Evolutionary conservation across 2,329 filamentous ascomycete species (phyloP).

Genomic region (Ophiostoma pallidulum): DNA sequence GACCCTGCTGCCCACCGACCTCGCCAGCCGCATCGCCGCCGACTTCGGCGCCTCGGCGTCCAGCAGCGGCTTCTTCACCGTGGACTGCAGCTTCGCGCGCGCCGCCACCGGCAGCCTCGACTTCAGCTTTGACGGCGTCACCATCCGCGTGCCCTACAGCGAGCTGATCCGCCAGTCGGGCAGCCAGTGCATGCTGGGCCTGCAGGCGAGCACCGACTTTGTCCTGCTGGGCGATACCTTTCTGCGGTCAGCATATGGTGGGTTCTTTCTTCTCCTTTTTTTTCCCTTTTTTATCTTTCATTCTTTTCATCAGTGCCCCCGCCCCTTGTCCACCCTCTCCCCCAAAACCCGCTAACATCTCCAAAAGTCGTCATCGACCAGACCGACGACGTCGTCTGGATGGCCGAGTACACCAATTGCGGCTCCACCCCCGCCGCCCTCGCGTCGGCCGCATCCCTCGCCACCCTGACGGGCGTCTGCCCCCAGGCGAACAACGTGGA

Average conservation of each 20-base stretch:
- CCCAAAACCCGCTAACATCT: too few species aligned
- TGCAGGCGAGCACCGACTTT: slow-evolving; percentile 37
- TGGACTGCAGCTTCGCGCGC: slow-evolving; percentile 35
- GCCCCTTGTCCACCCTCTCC: too few species aligned
- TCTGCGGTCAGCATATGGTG: slow-evolving; percentile 45
- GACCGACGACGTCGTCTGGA: slow-evolving; percentile 36
- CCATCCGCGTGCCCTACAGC: slow-evolving; percentile 38
- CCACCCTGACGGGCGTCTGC: slow-evolving; percentile 14
- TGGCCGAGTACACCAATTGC: slow-evolving; percentile 43
- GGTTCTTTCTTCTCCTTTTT: too few species aligned
- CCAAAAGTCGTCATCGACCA: slow-evolving; percentile 43
- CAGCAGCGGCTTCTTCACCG: slow-evolving; percentile 34
- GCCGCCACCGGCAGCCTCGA: slow-evolving; percentile 33
- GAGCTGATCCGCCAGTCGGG: slow-evolving; percentile 37
- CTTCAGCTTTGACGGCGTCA: slow-evolving; percentile 39
- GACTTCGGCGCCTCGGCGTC: slow-evolving; percentile 36
- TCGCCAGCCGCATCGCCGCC: slow-evolving; percentile 40
- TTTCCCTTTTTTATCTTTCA: too few species aligned
- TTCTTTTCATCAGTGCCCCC: too few species aligned
- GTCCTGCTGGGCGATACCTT: slow-evolving; percentile 51
- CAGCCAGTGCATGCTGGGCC: slow-evolving; percentile 37
- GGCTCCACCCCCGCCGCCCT: slow-evolving; percentile 35
- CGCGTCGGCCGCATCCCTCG: slow-evolving; percentile 8
- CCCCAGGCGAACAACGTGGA: background rate
- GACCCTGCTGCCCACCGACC: slow-evolving; percentile 51